Evolutionary conservation across 805 yeast species (phyloP), one percentile per base, ranked within the genome.

Genomic region (Yamadazyma insecticola): DNA sequence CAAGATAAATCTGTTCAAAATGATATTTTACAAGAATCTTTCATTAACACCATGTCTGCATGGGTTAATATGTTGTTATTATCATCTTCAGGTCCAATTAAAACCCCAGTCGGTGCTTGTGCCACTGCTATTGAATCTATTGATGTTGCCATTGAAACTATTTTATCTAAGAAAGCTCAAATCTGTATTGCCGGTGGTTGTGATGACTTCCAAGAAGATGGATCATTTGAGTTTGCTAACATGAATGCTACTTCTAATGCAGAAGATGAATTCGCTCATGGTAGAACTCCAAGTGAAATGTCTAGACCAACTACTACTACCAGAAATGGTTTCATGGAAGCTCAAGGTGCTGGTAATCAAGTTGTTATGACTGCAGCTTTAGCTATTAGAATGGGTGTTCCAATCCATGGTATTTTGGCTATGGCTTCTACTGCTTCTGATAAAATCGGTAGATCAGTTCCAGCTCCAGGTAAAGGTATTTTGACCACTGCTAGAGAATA

Each of bases 401-500:
- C 99, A 58, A 86, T 92, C 51, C 86, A 94, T 52, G 98, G 96
- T 65, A 78, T 92, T 41, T 73, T 89, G 49, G 98, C 95, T 33
- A 67, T 89, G 75, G 75, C 96, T 36, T 90, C 96, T 35, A 94
- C 97, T 53, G 98, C 98, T 32, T 77, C 95, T 39, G 99, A 92
- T 65, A 94, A 89, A 79, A 90, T 90, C 60, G 97, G 97, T 57
- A 83, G 97, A 70, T 89, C 97, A 30, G 90, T 92, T 46, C 99
- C 99, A 45, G 98, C 98, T 56, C 99, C 99, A 67, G 99, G 99
- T 62, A 87, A 90, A 71, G 99, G 99, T 81, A 84, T 92, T 47
- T 75, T 92, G 72, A 92, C 98, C 40, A 87, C 96, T 55, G 98
- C 98, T 37, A 81, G 95, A 55, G 98, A 94, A 70, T 78, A 80